A percentile compares a stretch with the other conserved stretches of the same genome.
Conservation (phyloP, 306 rosid species). For the Dryas alaskensis region DNA sequence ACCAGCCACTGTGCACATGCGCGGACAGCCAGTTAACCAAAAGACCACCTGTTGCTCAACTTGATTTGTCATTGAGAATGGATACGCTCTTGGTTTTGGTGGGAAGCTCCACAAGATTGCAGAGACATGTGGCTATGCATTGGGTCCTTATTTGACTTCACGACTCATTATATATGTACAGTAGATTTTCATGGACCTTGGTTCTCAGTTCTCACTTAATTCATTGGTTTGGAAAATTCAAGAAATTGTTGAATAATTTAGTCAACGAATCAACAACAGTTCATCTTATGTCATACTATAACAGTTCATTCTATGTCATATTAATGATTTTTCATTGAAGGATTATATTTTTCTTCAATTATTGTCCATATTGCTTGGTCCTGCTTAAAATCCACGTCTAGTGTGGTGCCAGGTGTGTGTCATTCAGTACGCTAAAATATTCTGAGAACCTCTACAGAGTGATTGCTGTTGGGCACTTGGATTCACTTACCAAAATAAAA, state of each 20-base stretch:
- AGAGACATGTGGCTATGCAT: not conserved
- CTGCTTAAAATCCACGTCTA: too few species aligned
- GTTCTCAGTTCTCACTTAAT: not conserved
- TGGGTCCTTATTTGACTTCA: not conserved
- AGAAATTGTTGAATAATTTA: not conserved
- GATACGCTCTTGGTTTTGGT: constrained; percentile 1
- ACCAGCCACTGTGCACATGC: constrained; percentile 61
- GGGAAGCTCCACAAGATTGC: not conserved
- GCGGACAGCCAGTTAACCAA: constrained; percentile 72
- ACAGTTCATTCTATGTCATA: not conserved
- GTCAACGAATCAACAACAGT: not conserved
- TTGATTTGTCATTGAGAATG: constrained; percentile 5
- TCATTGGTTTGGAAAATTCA: not conserved
- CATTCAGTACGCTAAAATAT: too few species aligned
- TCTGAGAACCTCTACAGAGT: not conserved
- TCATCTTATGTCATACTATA: not conserved
- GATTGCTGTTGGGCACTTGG: not conserved
- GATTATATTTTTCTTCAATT: not conserved
- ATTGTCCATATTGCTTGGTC: too few species aligned
- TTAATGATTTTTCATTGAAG: too few species aligned
- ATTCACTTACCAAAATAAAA: too few species aligned
- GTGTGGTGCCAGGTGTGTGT: too few species aligned
- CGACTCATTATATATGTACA: constrained; percentile 2
- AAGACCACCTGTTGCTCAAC: constrained; percentile 69
- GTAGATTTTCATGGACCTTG: not conserved